Base-by-base conservation (phyloP, 352 stramenopile species). In the Phytophthora meadii region DNA sequence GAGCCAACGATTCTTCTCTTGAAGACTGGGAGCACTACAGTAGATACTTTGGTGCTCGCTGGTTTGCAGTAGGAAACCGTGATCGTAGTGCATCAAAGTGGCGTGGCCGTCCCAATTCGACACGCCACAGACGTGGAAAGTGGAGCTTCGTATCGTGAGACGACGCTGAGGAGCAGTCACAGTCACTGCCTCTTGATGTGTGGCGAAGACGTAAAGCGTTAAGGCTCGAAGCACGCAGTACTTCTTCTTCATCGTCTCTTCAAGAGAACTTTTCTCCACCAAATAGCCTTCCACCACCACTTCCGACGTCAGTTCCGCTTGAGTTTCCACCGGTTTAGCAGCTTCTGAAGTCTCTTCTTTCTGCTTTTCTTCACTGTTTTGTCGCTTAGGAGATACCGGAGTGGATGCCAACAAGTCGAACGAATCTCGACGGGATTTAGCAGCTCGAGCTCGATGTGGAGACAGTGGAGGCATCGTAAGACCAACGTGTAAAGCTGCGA, bases 391-490 rank as follows among this genome's bases (percentile, higher is more conserved):
- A 12, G 69, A 70, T 4, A 55, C 10, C 4, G 63, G 49, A 19
- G 57, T 65, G 3, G 70, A 72, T 2, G 70, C 66, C 2, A 76
- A 25, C 61, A 93, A 65, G 42, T 93, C 84, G 51, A 93, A 92
- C 14, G 84, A 93, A 51, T 92, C 81, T 50, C 86, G 81, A 39
- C 79, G 70, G 0, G 72, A 70, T 48, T 87, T 92, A 0, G 86
- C 86, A 9, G 83, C 80, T 30, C 76, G 67, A 0, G 86, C 86
- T 24, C 84, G 84, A 63, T 94, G 82, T 28, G 86, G 86, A 24
- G 84, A 90, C 51, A 94, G 50, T 22, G 86, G 81, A 15, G 81
- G 84, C 86, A 94, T 94, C 1, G 86, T 90, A 2, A 89, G 64
- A 1, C 81, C 82, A 5, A 92, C 88, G 46, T 93, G 82, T 0